Conservation (phyloP, 2,329 filamentous ascomycete species). For the Fusarium buxicola region DNA sequence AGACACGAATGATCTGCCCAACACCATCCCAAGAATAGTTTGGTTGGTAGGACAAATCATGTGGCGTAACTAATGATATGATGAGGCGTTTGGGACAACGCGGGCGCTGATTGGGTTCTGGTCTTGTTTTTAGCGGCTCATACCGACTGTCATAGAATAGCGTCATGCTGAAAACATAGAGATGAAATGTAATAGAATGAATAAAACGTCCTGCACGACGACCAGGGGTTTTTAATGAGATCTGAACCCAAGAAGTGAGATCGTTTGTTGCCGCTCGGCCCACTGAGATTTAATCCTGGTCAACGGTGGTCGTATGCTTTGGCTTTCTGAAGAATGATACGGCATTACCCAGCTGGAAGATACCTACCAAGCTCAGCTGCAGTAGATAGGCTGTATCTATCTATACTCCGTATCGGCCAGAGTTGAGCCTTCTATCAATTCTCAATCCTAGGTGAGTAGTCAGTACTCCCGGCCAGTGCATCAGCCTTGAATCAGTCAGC, state of each 20-base stretch:
- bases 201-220: neutral
- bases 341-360: too few relatives aligned
- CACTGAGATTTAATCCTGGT: neutral
- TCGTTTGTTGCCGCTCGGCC: neutral
- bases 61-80: constrained; percentile 5
- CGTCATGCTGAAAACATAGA: constrained; percentile 4
- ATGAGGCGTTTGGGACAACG: constrained; percentile 11
- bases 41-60: neutral
- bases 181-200: neutral
- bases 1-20: neutral
- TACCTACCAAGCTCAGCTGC: too few relatives aligned
- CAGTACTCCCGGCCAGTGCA: too few relatives aligned
- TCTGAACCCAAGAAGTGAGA: constrained; percentile 2
- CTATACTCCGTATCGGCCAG: too few relatives aligned
- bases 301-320: neutral
- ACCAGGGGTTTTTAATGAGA: neutral
- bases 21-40: constrained; percentile 6
- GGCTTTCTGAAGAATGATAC: too few relatives aligned
- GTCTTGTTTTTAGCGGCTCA: constrained; percentile 1
- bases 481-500: too few relatives aligned
- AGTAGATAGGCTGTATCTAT: too few relatives aligned
- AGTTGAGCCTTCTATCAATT: too few relatives aligned
- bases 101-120: constrained; percentile 6
- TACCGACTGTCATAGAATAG: constrained; percentile 2
- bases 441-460: too few relatives aligned